These are phyloP conservation scores for Trichoderma atroviride DNA, from an alignment of 2,329 filamentous ascomycete species.

Conservation along the genomic window DNA sequence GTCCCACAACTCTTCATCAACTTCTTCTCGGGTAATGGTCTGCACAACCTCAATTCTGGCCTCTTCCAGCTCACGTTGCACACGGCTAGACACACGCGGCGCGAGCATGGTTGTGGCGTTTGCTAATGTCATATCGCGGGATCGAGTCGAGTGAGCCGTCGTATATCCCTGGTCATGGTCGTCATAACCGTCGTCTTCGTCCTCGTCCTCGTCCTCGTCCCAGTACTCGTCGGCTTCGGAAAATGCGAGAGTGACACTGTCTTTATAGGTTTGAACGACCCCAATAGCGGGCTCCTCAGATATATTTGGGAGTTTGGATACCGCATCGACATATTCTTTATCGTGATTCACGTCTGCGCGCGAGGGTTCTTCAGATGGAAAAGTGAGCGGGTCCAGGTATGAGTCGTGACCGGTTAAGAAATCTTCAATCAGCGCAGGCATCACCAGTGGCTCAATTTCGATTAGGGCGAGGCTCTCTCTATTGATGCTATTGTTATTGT, in stretches of 20 bases:
- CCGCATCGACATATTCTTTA: constrained; percentile 32
- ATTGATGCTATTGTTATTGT: background rate
- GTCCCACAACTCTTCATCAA: constrained; percentile 89
- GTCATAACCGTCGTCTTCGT: constrained; percentile 46
- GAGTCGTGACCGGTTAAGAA: constrained; percentile 31
- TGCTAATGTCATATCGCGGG: constrained; percentile 63
- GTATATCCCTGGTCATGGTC: constrained; percentile 69
- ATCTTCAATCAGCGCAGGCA: constrained; percentile 28
- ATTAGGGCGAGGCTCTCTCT: background rate
- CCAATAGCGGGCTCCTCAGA: constrained; percentile 37
- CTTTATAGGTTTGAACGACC: constrained; percentile 32
- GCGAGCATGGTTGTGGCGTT: constrained; percentile 64
- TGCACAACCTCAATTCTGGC: constrained; percentile 69
- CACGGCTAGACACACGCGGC: constrained; percentile 70
- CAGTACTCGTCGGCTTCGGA: constrained; percentile 68
- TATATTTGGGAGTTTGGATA: constrained; percentile 38
- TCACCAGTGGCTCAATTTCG: background rate
- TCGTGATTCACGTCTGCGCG: constrained; percentile 33
- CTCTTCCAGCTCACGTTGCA: constrained; percentile 71
- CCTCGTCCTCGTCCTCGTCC: constrained; percentile 78
- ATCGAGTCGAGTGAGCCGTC: constrained; percentile 74
- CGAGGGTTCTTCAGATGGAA: constrained; percentile 34
- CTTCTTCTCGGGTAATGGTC: constrained; percentile 69
- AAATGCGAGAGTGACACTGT: constrained; percentile 35
- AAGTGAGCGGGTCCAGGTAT: constrained; percentile 36